phyloP scores from a whole-genome alignment of 2,329 filamentous ascomycete genomes.

The Penicillium aurantiogriseum region DNA sequence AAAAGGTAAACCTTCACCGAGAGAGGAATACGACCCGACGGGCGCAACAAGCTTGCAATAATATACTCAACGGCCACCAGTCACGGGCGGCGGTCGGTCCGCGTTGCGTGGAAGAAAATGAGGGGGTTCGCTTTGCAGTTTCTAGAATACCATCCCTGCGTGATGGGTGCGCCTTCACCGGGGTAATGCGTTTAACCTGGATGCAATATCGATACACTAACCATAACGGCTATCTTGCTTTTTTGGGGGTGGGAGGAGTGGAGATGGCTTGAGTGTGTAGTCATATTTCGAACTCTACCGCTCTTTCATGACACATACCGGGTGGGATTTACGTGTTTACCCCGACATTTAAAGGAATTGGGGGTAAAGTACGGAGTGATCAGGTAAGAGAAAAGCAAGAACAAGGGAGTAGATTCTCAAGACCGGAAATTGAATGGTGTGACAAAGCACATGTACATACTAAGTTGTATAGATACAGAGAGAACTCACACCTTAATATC shows the following conservation, averaged over 20 bases:
- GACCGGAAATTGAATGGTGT: background rate
- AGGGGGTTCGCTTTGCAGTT: constrained; percentile 8
- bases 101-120: constrained; percentile 5
- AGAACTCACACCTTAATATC: background rate
- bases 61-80: background rate
- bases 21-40: constrained; percentile 9
- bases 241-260: background rate
- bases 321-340: constrained; percentile 1
- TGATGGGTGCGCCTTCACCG: background rate
- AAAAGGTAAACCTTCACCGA: background rate
- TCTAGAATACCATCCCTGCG: constrained; percentile 11
- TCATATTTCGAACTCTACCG: background rate
- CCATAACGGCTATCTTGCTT: background rate
- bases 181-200: constrained; percentile 10
- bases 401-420: background rate
- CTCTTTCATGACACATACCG: background rate
- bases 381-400: background rate
- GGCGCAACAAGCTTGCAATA: background rate
- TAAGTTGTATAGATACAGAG: background rate
- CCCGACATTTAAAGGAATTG: background rate
- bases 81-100: constrained; percentile 1
- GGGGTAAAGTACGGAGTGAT: background rate
- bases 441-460: background rate
- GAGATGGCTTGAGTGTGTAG: background rate
- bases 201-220: constrained; percentile 6